phyloP scores from a whole-genome alignment of 371 early-diverging fungal species.

The Rhizopus stolonifer region DNA sequence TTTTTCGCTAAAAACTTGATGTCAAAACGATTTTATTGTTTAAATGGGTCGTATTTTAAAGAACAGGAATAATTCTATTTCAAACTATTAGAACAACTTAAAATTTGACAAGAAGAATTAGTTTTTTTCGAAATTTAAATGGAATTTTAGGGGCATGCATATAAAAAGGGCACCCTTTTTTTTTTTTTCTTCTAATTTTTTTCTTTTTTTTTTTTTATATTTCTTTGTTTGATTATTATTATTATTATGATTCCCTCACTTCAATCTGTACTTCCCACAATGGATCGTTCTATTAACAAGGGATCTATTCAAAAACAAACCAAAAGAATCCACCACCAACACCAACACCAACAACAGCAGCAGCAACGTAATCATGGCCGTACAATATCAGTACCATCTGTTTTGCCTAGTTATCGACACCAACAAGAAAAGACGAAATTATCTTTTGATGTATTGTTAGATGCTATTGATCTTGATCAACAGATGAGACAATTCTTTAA shows the following conservation, averaged over 20 bases:
- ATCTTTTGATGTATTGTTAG: slow-evolving; percentile 37
- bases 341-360: slow-evolving; percentile 4
- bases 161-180: slow-evolving; percentile 3
- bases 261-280: slow-evolving; percentile 23
- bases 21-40: neutral
- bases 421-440: slow-evolving; percentile 10
- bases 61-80: too few relatives aligned
- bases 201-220: slow-evolving; percentile 13
- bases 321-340: slow-evolving; percentile 2
- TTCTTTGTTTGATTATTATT: slow-evolving; percentile 5
- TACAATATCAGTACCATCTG: slow-evolving; percentile 36
- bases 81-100: too few relatives aligned
- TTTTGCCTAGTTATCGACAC: slow-evolving; percentile 31
- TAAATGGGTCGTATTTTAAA: too few relatives aligned
- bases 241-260: slow-evolving; percentile 24
- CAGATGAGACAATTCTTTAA: slow-evolving; percentile 42
- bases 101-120: neutral
- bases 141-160: slow-evolving; percentile 32
- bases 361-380: slow-evolving; percentile 30
- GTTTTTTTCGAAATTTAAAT: slow-evolving; percentile 42
- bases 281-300: slow-evolving; percentile 17
- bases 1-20: neutral
- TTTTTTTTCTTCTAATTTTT: slow-evolving; percentile 12
- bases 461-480: slow-evolving; percentile 51
- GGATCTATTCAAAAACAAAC: slow-evolving; percentile 1